These are phyloP conservation scores for Rhipidocladum racemiflorum DNA, from an alignment of 176 grass and related monocot species.

Conservation along the genomic window DNA sequence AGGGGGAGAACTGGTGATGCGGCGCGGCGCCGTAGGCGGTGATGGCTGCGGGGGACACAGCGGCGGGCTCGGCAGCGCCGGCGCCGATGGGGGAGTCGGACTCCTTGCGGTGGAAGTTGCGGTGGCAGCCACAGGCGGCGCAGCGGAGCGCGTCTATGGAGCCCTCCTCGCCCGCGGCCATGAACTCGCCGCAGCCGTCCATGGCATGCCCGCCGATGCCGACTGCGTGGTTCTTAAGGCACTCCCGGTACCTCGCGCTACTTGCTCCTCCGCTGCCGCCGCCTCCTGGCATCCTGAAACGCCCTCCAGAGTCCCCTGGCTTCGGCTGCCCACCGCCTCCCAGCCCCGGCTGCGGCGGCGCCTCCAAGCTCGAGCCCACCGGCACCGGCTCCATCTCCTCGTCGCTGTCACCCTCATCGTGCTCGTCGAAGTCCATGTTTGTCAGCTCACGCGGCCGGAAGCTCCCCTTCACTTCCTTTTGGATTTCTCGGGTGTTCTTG, in stretches of 20 bases:
- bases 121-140: slow-evolving; percentile 80
- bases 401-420: slow-evolving; percentile 49
- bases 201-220: slow-evolving; percentile 79
- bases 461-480: background rate
- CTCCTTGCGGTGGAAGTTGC: slow-evolving; percentile 90
- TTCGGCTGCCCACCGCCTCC: background rate
- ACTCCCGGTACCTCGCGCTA: slow-evolving; percentile 57
- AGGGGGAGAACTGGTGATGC: slow-evolving; percentile 74
- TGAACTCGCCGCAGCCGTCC: slow-evolving; percentile 92
- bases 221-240: slow-evolving; percentile 92
- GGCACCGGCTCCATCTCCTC: slow-evolving; percentile 58
- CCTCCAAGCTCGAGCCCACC: slow-evolving; percentile 47
- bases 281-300: slow-evolving; percentile 5
- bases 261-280: background rate
- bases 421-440: slow-evolving; percentile 66
- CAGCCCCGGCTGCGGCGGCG: slow-evolving; percentile 21
- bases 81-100: background rate
- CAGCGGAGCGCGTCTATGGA: slow-evolving; percentile 78
- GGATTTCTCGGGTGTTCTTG: slow-evolving; percentile 33
- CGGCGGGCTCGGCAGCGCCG: background rate
- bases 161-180: slow-evolving; percentile 70
- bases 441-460: background rate
- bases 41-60: slow-evolving; percentile 40
- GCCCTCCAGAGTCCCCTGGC: slow-evolving; percentile 11
- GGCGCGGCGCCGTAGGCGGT: slow-evolving; percentile 47